A percentile compares a stretch with the other conserved stretches of the same genome.
These are phyloP conservation scores for Pythium insidiosum DNA, from an alignment of 352 stramenopile species.

Conservation along the genomic window DNA sequence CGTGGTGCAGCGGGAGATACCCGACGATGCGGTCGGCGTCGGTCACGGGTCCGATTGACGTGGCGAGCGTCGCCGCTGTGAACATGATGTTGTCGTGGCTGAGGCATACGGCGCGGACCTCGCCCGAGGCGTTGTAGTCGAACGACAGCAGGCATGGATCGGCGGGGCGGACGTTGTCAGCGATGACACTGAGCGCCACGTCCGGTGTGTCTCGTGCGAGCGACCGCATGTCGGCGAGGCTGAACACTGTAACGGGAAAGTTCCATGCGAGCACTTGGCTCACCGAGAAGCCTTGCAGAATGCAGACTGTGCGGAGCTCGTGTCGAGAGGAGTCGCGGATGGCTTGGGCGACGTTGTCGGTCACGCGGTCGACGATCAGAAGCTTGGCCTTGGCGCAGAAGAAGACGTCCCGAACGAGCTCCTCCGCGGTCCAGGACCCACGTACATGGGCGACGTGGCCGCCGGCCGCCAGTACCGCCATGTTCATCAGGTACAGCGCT, in stretches of 20 bases:
- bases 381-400: constrained; percentile 38
- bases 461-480: constrained; percentile 44
- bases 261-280: constrained; percentile 11
- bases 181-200: constrained; percentile 14
- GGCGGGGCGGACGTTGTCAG: constrained; percentile 20
- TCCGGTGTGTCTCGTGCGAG: constrained; percentile 18
- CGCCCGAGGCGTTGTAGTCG: constrained; percentile 43
- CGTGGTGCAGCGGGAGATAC: constrained; percentile 64
- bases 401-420: constrained; percentile 50
- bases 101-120: constrained; percentile 39
- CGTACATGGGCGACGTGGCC: constrained; percentile 55
- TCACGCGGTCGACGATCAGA: constrained; percentile 47
- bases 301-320: constrained; percentile 34
- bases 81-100: constrained; percentile 86
- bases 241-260: constrained; percentile 35
- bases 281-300: constrained; percentile 22
- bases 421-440: constrained; percentile 32
- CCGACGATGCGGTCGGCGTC: constrained; percentile 45
- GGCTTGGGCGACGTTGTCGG: constrained; percentile 32
- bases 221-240: constrained; percentile 27
- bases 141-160: constrained; percentile 56
- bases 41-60: constrained; percentile 42
- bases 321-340: constrained; percentile 20
- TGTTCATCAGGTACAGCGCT: constrained; percentile 45
- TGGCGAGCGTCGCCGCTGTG: constrained; percentile 52